Evolutionary conservation across 1,284 basidiomycete species (phyloP).

Genomic region (Trichosporon faecale): DNA sequence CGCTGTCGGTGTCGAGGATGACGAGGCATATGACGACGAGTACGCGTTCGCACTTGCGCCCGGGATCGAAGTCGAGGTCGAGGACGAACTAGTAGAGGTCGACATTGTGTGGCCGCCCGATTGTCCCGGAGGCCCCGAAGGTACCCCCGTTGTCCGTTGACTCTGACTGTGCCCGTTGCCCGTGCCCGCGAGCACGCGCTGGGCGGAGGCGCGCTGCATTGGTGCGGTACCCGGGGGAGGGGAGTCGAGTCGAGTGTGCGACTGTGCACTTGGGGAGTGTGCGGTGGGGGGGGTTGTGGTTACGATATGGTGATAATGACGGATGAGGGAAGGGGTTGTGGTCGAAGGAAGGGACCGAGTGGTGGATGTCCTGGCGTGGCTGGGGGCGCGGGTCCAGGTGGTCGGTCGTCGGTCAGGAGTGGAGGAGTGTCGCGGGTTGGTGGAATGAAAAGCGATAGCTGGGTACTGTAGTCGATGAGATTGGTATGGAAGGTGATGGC

Average conservation of each 20-base stretch:
- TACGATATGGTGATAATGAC: neutral
- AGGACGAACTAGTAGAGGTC: neutral
- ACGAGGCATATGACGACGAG: neutral
- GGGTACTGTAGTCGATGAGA: neutral
- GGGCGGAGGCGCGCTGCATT: constrained; percentile 7
- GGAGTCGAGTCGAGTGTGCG: constrained; percentile 1
- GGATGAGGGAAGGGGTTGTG: neutral
- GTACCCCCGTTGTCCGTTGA: neutral
- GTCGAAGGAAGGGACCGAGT: neutral
- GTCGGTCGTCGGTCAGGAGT: neutral
- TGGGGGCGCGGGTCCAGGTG: neutral
- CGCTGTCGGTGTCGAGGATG: neutral
- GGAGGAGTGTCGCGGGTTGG: neutral
- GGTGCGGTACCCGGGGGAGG: neutral
- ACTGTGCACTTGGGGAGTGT: neutral
- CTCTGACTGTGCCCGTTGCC: neutral
- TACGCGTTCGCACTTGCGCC: neutral
- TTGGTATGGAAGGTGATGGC: neutral
- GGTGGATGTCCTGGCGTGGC: neutral
- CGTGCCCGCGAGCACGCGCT: constrained; percentile 13
- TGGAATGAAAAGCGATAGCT: neutral
- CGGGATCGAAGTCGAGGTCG: neutral
- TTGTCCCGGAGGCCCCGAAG: neutral
- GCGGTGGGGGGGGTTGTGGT: neutral
- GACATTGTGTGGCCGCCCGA: neutral